Conservation (phyloP, 495 filamentous ascomycete genomes). For the Monascus purpureus region DNA sequence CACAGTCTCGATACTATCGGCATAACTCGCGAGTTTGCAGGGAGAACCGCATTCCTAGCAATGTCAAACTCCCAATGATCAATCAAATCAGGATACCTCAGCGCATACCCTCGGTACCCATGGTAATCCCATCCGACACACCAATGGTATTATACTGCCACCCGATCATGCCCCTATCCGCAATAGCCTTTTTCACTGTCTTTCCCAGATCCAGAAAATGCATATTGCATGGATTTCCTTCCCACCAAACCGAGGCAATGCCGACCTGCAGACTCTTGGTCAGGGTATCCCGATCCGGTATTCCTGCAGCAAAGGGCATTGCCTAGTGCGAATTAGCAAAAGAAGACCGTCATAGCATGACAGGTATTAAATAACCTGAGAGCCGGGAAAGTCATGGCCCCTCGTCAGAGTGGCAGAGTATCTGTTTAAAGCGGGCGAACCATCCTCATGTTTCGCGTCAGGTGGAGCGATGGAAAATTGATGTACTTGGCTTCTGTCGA, state of each 20-base stretch:
- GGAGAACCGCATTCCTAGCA: slow-evolving; percentile 82
- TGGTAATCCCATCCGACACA: slow-evolving; percentile 88
- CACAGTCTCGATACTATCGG: slow-evolving; percentile 86
- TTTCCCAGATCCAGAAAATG: slow-evolving; percentile 72
- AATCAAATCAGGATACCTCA: not conserved
- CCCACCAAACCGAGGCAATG: slow-evolving; percentile 89
- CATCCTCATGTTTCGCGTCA: slow-evolving; percentile 42
- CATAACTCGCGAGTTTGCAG: slow-evolving; percentile 86
- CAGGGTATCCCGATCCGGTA: slow-evolving; percentile 74
- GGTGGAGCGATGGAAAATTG: slow-evolving; percentile 42
- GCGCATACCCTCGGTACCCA: slow-evolving; percentile 76
- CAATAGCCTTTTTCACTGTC: slow-evolving; percentile 71
- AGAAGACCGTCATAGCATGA: not conserved
- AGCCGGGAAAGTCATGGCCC: slow-evolving; percentile 86
- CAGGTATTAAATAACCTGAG: slow-evolving; percentile 46
- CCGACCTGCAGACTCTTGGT: slow-evolving; percentile 85
- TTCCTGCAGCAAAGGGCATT: slow-evolving; percentile 91
- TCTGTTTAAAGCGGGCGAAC: slow-evolving; percentile 51
- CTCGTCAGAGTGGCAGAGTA: slow-evolving; percentile 59
- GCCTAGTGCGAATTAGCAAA: slow-evolving; percentile 35
- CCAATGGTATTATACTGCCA: slow-evolving; percentile 95
- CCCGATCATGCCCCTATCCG: slow-evolving; percentile 74
- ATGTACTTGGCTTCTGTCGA: slow-evolving; percentile 41
- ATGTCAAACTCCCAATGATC: not conserved
- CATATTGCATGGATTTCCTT: slow-evolving; percentile 85